phyloP scores from a whole-genome alignment of 2,329 filamentous ascomycete genomes.

The Botrytis deweyae region DNA sequence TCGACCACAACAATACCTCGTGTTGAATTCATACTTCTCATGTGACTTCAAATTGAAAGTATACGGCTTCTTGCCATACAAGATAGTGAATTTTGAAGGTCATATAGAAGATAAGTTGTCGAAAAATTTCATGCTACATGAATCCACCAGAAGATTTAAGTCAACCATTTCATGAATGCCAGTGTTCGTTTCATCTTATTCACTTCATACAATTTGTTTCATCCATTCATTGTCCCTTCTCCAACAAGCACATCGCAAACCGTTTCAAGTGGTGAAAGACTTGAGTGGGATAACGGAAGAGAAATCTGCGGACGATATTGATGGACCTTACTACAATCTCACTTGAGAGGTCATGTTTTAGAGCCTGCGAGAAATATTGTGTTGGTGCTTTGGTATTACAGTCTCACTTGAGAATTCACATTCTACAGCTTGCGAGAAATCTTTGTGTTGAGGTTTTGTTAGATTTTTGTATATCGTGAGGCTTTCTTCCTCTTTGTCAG shows the following conservation, averaged over 20 bases:
- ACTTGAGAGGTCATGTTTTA: background rate
- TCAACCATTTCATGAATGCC: background rate
- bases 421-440: background rate
- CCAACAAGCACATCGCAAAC: background rate
- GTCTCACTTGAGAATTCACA: constrained; percentile 3
- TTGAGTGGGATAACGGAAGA: too few species aligned
- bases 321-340: background rate
- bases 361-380: background rate
- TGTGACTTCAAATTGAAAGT: background rate
- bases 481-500: background rate
- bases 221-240: background rate
- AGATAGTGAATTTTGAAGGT: background rate
- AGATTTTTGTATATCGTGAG: background rate
- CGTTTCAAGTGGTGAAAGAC: background rate
- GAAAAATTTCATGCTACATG: background rate
- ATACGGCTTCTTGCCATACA: background rate
- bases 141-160: background rate
- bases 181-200: background rate
- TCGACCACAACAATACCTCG: background rate
- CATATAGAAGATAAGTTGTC: background rate
- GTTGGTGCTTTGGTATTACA: background rate
- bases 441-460: background rate
- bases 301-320: background rate
- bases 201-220: background rate
- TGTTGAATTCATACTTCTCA: background rate